Evolutionary conservation across 2,329 filamentous ascomycete species (phyloP).

Genomic region (Fusarium neocosmosporiellum): DNA sequence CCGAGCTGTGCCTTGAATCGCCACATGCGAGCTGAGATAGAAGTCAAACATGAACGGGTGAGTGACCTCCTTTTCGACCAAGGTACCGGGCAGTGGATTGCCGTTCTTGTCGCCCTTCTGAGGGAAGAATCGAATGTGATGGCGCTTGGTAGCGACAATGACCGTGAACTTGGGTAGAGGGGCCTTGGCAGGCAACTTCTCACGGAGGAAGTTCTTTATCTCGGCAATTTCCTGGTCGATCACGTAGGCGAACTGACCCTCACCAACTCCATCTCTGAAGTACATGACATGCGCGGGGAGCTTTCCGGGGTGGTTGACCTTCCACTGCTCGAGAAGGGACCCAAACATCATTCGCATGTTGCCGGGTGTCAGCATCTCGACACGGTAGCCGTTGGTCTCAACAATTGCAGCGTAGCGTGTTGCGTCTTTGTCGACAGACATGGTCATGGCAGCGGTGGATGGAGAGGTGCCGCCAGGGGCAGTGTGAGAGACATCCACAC

Average conservation of each 20-base stretch:
- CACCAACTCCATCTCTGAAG: conserved; percentile 91
- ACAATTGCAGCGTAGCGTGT: conserved; percentile 83
- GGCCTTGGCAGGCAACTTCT: conserved; percentile 45
- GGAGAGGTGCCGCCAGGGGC: conserved; percentile 73
- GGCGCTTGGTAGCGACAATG: conserved; percentile 90
- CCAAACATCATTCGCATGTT: conserved; percentile 76
- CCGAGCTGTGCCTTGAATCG: conserved; percentile 93
- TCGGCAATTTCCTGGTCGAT: conserved; percentile 80
- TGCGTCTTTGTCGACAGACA: conserved; percentile 78
- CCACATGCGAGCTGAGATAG: conserved; percentile 71
- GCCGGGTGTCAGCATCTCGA: conserved; percentile 78
- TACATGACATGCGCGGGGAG: conserved; percentile 83
- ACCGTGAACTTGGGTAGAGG: conserved; percentile 79
- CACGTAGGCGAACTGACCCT: conserved; percentile 86
- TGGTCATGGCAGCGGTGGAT: conserved; percentile 89
- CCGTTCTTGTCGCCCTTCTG: conserved; percentile 76
- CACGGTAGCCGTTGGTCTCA: conserved; percentile 84
- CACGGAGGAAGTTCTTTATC: conserved; percentile 71
- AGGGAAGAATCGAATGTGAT: conserved; percentile 94
- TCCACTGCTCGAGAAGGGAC: conserved; percentile 74
- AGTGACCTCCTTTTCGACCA: conserved; percentile 91
- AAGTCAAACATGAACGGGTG: conserved; percentile 94
- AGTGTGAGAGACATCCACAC: conserved; percentile 90
- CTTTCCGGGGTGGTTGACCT: conserved; percentile 56
- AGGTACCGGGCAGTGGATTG: conserved; percentile 86